A percentile compares a stretch with the other conserved stretches of the same genome.
Evolutionary conservation across 768 basidiomycete species (phyloP).

Genomic region (Auriscalpium vulgare): DNA sequence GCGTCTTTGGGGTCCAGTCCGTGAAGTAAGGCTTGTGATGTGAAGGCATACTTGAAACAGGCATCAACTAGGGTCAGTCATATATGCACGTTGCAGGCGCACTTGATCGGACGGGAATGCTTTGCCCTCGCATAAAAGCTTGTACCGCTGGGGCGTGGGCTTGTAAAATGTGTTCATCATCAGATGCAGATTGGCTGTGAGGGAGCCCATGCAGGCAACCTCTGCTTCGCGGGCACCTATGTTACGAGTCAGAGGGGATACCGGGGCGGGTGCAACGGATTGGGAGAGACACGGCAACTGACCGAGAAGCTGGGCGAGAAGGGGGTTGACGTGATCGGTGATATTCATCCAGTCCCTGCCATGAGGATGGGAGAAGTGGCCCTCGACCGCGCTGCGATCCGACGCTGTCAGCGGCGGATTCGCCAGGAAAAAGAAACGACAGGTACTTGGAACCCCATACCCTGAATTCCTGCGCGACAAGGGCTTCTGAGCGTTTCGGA

Average conservation of each 20-base stretch:
- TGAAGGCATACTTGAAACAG: constrained; percentile 76
- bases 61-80: no score
- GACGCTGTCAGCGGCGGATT: constrained; percentile 6
- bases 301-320: constrained; percentile 82
- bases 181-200: constrained; percentile 93
- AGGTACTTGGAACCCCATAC: constrained; percentile 73
- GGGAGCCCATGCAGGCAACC: constrained; percentile 91
- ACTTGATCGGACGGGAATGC: constrained; percentile 98
- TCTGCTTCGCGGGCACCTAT: constrained; percentile 81
- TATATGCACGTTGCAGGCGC: constrained; percentile 15
- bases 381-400: constrained; percentile 63
- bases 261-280: background rate
- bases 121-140: constrained; percentile 89
- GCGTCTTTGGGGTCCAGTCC: constrained; percentile 66
- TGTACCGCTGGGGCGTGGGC: constrained; percentile 76
- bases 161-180: constrained; percentile 94
- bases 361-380: constrained; percentile 87
- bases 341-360: constrained; percentile 77
- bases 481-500: constrained; percentile 59
- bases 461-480: constrained; percentile 74
- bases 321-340: constrained; percentile 60
- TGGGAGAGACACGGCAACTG: no score
- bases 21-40: constrained; percentile 82
- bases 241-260: constrained; percentile 8
- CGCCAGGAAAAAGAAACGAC: constrained; percentile 8